A percentile compares a stretch with the other conserved stretches of the same genome.
These are phyloP conservation scores for Phyllosticta capitalensis DNA, from an alignment of 2,329 filamentous ascomycete genomes.

Conservation along the genomic window DNA sequence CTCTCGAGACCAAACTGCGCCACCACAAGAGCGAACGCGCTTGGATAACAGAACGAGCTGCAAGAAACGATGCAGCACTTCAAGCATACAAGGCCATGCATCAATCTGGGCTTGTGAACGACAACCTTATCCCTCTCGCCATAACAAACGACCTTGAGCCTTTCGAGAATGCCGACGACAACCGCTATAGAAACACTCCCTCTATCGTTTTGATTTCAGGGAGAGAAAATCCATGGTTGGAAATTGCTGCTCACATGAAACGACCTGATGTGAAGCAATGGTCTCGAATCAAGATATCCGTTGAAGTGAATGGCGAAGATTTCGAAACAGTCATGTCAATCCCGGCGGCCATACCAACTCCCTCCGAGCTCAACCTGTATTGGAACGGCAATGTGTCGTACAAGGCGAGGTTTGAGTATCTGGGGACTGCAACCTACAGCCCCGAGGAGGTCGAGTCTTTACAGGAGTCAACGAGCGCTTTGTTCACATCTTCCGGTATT, in stretches of 20 bases:
- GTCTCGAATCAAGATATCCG: not conserved
- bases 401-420: not conserved
- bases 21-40: conserved; percentile 37
- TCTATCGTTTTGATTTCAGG: not conserved
- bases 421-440: not conserved
- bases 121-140: conserved; percentile 59
- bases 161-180: not conserved
- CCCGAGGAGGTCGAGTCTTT: not conserved
- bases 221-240: conserved; percentile 24
- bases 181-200: not conserved
- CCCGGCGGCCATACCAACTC: not conserved
- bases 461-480: not conserved
- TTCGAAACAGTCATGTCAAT: not conserved
- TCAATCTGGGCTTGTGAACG: conserved; percentile 60
- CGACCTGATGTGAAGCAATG: not conserved
- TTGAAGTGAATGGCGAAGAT: not conserved
- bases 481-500: not conserved
- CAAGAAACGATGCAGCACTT: conserved; percentile 74
- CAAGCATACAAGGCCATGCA: conserved; percentile 66
- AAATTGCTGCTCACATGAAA: not conserved
- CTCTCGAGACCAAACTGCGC: conserved; percentile 54
- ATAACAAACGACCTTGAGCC: not conserved
- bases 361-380: not conserved
- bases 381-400: not conserved
- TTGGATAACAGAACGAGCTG: conserved; percentile 66